Evolutionary conservation across 805 yeast species (phyloP).

Genomic region (Candida coquimbonensis): DNA sequence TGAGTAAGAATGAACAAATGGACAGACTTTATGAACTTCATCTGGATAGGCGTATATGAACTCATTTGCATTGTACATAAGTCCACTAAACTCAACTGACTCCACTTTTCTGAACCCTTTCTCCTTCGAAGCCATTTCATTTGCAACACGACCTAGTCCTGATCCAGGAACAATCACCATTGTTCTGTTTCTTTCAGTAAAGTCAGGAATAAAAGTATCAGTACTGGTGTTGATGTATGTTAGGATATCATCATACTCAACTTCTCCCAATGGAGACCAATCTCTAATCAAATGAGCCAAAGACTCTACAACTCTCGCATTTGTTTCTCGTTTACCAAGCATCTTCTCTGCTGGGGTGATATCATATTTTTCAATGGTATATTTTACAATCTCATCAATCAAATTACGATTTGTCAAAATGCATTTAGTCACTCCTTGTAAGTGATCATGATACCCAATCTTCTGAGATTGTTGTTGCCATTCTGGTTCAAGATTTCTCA

Average conservation of each 20-base stretch:
- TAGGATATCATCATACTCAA: constrained; percentile 47
- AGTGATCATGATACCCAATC: constrained; percentile 48
- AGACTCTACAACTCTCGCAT: constrained; percentile 54
- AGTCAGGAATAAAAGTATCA: constrained; percentile 20
- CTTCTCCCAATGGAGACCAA: constrained; percentile 49
- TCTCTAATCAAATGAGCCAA: constrained; percentile 75
- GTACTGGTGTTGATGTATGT: constrained; percentile 45
- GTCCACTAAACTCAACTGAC: constrained; percentile 67
- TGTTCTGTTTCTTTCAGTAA: constrained; percentile 30
- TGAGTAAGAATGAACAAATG: constrained; percentile 61
- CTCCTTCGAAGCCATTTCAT: constrained; percentile 40
- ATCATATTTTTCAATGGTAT: constrained; percentile 28
- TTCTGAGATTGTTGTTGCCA: constrained; percentile 49
- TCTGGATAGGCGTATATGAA: constrained; percentile 36
- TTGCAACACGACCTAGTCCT: constrained; percentile 76
- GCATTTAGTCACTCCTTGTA: constrained; percentile 40
- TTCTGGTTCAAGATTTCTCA: constrained; percentile 42
- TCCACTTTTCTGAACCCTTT: constrained; percentile 44
- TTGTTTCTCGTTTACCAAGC: constrained; percentile 16
- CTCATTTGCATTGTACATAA: constrained; percentile 67
- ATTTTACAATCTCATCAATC: constrained; percentile 36
- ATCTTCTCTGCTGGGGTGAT: constrained; percentile 38
- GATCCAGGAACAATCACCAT: constrained; percentile 77
- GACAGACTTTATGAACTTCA: constrained; percentile 26
- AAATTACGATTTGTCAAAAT: constrained; percentile 42